Evolutionary conservation across 2,329 filamentous ascomycete genomes (phyloP), one percentile per base, ranked within the genome.

Genomic region (Penicillium sp.): DNA sequence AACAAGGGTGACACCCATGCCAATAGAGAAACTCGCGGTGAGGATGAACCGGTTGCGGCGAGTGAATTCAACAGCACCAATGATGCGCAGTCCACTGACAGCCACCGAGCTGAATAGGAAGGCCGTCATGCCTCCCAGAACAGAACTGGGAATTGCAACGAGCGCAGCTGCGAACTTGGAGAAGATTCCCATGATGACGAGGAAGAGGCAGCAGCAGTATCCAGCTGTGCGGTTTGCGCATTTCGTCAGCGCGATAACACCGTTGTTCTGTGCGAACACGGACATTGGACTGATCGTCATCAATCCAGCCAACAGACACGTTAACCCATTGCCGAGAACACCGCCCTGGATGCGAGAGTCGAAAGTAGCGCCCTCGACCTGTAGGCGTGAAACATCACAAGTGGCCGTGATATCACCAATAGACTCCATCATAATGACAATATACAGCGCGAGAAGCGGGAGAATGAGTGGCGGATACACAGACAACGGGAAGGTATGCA

Each of bases 261-360:
- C 86, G 67, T 88, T 88, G 73, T 89, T 88, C 63, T 87, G 85
- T 0, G 86, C 86, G 61, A 88, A 88, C 0, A 83, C 85, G 2
- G 82, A 83, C 84, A 89, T 87, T 5, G 86, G 86, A 0, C 84
- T 86, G 58, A 87, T 86, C 6, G 87, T 89, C 67, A 81, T 84
- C 34, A 89, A 79, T 1, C 82, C 85, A 31, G 82, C 82, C 36
- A 88, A 63, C 45, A 88, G 73, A 57, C 85, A 84, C 60, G 86
- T 87, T n/a, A 89, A 67, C 0, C 86, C 86, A 63, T 88, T 86
- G 1, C 85, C 85, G 2, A 89, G 75, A 9, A 89, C 83, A 47
- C 86, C 86, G 7, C 86, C 86, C 65, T 89, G 86, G 61, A 89
- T 87, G 3, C 86, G 81, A n/a, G 81, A 83, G 67, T 89, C 86